Evolutionary conservation across 106 monocot genomes (phyloP).

Genomic region (Acanthochlamys bracteata): DNA sequence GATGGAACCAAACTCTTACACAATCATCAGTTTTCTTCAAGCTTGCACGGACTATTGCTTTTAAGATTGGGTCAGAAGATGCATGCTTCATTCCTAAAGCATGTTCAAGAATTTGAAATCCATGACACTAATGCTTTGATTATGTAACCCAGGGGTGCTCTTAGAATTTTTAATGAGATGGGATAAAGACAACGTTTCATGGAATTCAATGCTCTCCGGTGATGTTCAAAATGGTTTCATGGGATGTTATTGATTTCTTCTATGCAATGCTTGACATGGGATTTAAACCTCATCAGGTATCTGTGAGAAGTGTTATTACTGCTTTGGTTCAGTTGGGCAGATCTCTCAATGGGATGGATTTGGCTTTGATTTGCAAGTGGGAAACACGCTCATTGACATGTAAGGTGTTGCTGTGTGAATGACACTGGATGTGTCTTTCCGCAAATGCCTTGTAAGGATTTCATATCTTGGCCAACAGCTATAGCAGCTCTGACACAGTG

Average conservation of each 20-base stretch:
- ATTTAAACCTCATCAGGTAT: constrained; percentile 54
- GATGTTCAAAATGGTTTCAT: constrained; percentile 59
- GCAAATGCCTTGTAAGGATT: constrained; percentile 42
- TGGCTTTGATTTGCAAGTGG: constrained; percentile 53
- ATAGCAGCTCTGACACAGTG: constrained; percentile 46
- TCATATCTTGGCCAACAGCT: constrained; percentile 54
- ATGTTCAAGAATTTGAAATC: constrained; percentile 16
- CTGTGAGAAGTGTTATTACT: constrained; percentile 49
- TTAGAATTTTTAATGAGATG: constrained; percentile 43
- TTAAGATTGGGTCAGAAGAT: constrained; percentile 58
- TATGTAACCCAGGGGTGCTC: constrained; percentile 56
- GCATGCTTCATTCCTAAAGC: constrained; percentile 55
- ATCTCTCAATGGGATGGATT: constrained; percentile 31
- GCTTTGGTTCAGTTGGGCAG: constrained; percentile 45
- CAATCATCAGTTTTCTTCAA: constrained; percentile 70
- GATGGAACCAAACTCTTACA: constrained; percentile 53
- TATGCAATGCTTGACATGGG: constrained; percentile 29
- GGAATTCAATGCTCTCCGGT: constrained; percentile 87
- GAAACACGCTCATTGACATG: constrained; percentile 76
- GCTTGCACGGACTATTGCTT: constrained; percentile 54
- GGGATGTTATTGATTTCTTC: constrained; percentile 43
- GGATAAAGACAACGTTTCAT: constrained; percentile 65
- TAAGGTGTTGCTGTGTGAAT: constrained; percentile 32
- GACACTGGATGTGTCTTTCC: constrained; percentile 38
- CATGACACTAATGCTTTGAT: constrained; percentile 70